Conservation (phyloP, 495 filamentous ascomycete genomes). For the Bathelium albidoporum region DNA sequence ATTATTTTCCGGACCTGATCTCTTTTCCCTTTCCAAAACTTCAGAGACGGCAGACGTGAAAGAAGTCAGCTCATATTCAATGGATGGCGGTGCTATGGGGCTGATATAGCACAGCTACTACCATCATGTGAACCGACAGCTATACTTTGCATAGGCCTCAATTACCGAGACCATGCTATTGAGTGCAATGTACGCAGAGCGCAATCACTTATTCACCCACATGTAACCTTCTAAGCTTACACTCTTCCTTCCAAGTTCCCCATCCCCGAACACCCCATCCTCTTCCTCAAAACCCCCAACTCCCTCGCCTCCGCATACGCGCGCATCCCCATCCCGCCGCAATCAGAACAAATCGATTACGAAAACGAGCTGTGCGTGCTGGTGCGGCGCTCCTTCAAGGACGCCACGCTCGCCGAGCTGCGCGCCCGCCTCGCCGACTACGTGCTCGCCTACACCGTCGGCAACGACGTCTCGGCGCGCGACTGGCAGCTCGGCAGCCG, state of each 20-base stretch:
- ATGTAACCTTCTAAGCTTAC: not conserved
- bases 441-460: slow-evolving; percentile 39
- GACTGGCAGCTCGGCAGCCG: slow-evolving; percentile 32
- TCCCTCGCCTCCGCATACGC: slow-evolving; percentile 31
- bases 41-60: not conserved
- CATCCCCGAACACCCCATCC: slow-evolving; percentile 28
- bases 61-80: not conserved
- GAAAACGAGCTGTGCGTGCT: slow-evolving; percentile 34
- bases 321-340: slow-evolving; percentile 30
- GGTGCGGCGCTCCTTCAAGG: slow-evolving; percentile 28
- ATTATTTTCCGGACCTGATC: slow-evolving; percentile 1
- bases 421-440: slow-evolving; percentile 15
- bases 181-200: slow-evolving; percentile 32
- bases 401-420: slow-evolving; percentile 28
- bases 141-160: slow-evolving; percentile 38
- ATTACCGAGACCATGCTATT: slow-evolving; percentile 35
- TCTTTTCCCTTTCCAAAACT: slow-evolving; percentile 3
- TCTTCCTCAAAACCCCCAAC: slow-evolving; percentile 36
- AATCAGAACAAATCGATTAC: slow-evolving; percentile 22
- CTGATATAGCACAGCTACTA: slow-evolving; percentile 1
- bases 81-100: not conserved
- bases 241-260: slow-evolving; percentile 22
- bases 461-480: slow-evolving; percentile 39
- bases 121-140: slow-evolving; percentile 4
- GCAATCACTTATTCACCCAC: not conserved